A percentile compares a stretch with the other conserved stretches of the same genome.
phyloP scores from a whole-genome alignment of 306 rosid genomes.

The Crataegus laevigata region DNA sequence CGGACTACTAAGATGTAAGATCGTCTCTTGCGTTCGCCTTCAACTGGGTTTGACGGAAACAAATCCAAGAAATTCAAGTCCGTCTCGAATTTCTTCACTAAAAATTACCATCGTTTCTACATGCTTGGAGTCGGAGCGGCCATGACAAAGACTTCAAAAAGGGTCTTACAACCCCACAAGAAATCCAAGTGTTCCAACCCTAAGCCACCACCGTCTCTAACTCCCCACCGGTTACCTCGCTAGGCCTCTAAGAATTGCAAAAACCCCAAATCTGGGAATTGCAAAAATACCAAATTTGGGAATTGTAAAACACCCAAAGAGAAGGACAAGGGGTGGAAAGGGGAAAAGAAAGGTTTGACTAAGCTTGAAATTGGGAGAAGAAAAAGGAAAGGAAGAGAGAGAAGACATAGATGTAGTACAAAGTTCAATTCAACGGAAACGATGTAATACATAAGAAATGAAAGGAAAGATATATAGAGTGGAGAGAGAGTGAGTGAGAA shows the following conservation, averaged over 20 bases:
- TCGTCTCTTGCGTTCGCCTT: too few species aligned
- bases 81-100: neutral
- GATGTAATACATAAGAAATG: too few species aligned
- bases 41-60: too few species aligned
- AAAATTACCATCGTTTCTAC: neutral
- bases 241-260: constrained; percentile 4
- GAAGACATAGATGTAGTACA: too few species aligned
- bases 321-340: constrained; percentile 1
- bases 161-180: constrained; percentile 27
- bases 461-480: too few species aligned
- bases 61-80: too few species aligned
- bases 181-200: constrained; percentile 20
- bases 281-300: constrained; percentile 5
- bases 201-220: constrained; percentile 22
- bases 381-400: too few species aligned
- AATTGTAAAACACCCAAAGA: neutral
- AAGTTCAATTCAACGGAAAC: too few species aligned
- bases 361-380: neutral
- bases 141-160: constrained; percentile 60
- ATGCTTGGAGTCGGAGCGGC: neutral
- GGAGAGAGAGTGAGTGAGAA: too few species aligned
- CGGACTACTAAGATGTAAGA: too few species aligned
- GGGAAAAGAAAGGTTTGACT: constrained; percentile 18
- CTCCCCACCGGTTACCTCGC: constrained; percentile 58
- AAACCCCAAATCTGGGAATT: neutral